A percentile compares a stretch with the other conserved stretches of the same genome.
These are phyloP conservation scores for Candida nonsorbophila DNA, from an alignment of 805 yeast species.

Conservation along the genomic window DNA sequence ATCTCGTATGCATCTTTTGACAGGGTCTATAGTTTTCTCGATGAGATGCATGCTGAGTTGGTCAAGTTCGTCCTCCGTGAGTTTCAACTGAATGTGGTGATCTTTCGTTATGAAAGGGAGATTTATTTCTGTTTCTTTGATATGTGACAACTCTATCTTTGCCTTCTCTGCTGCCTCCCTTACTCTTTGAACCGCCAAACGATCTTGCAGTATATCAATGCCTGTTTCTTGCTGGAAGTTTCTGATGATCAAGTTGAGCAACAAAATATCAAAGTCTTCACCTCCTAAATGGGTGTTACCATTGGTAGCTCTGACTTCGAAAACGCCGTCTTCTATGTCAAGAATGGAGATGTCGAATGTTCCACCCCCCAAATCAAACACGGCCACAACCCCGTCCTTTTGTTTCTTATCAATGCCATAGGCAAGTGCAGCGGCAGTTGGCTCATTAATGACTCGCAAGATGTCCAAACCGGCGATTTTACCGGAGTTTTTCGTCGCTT, in stretches of 20 bases:
- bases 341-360: slow-evolving; percentile 77
- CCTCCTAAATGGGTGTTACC: slow-evolving; percentile 87
- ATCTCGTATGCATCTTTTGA: slow-evolving; percentile 68
- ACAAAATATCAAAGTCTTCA: slow-evolving; percentile 73
- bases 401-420: slow-evolving; percentile 61
- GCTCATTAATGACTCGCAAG: slow-evolving; percentile 73
- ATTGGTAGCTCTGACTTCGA: slow-evolving; percentile 77
- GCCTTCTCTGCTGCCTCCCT: slow-evolving; percentile 76
- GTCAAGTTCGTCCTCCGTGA: slow-evolving; percentile 68
- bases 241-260: slow-evolving; percentile 53
- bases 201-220: slow-evolving; percentile 45
- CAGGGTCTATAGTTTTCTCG: slow-evolving; percentile 65
- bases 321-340: slow-evolving; percentile 75
- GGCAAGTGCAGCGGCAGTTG: slow-evolving; percentile 83
- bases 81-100: slow-evolving; percentile 51
- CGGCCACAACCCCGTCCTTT: slow-evolving; percentile 49
- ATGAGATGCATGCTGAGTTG: slow-evolving; percentile 60
- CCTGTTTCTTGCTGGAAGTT: slow-evolving; percentile 49
- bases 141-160: slow-evolving; percentile 71
- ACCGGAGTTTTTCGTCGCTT: slow-evolving; percentile 80
- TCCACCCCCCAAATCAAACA: slow-evolving; percentile 81
- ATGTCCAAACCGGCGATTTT: slow-evolving; percentile 70
- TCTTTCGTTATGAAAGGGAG: slow-evolving; percentile 65
- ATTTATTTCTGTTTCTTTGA: slow-evolving; percentile 53
- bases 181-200: slow-evolving; percentile 64